Evolutionary conservation across 2,329 filamentous ascomycete genomes (phyloP).

Genomic region (Fusarium secorum): DNA sequence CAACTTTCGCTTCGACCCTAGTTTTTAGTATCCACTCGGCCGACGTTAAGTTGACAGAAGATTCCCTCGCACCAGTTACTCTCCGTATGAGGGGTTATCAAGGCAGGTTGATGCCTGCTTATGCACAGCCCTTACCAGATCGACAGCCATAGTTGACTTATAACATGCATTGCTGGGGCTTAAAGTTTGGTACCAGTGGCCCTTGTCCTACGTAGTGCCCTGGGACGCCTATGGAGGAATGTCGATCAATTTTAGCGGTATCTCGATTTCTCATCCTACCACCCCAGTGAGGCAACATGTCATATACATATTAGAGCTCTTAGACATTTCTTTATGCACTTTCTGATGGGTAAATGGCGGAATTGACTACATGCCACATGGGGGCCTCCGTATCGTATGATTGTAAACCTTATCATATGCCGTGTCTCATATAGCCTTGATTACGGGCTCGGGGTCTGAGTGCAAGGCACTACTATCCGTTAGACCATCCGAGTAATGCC

Average conservation of each 20-base stretch:
- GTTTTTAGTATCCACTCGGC: too few relatives aligned
- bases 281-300: not conserved
- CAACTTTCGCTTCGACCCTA: accelerated
- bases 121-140: too few relatives aligned
- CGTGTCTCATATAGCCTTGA: not conserved
- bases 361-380: not conserved
- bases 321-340: accelerated
- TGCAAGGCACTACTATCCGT: not conserved
- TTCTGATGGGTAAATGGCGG: accelerated
- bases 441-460: not conserved
- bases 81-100: not conserved
- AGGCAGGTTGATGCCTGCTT: not conserved
- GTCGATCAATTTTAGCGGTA: not conserved
- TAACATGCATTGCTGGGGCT: not conserved
- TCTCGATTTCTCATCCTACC: not conserved
- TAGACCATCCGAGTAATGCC: not conserved
- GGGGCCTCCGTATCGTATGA: accelerated
- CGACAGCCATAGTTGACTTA: not conserved
- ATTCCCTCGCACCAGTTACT: not conserved
- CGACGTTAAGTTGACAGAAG: accelerated
- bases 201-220: not conserved
- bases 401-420: not conserved
- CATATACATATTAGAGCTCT: not conserved
- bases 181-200: not conserved
- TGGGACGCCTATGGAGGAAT: too few relatives aligned